These are phyloP conservation scores for Chlorella sp. DNA, from an alignment of 139 green algal genomes.

Conservation along the genomic window DNA sequence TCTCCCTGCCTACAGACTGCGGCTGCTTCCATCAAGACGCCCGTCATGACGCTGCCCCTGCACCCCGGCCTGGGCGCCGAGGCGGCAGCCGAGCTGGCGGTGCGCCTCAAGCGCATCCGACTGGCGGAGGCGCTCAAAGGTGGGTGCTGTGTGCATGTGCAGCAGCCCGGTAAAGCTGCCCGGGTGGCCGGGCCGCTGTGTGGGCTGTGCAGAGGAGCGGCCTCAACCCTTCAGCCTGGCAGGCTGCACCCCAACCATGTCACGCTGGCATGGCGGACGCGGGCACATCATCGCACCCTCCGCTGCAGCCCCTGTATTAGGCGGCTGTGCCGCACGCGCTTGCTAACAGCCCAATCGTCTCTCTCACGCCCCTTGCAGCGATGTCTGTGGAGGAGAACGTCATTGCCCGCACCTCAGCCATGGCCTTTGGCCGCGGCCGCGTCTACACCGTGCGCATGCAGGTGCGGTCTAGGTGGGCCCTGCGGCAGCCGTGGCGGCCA, in stretches of 20 bases:
- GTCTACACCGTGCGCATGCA: slow-evolving; percentile 65
- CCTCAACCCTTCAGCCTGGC: too few relatives aligned
- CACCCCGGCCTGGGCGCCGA: slow-evolving; percentile 10
- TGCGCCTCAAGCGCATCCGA: slow-evolving; percentile 81
- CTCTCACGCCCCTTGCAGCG: slow-evolving; percentile 49
- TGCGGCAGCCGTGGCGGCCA: too few relatives aligned
- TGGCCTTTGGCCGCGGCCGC: slow-evolving; percentile 37
- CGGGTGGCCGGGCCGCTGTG: too few relatives aligned
- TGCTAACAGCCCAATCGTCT: too few relatives aligned
- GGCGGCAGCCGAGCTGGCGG: slow-evolving; percentile 62
- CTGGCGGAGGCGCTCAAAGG: slow-evolving; percentile 80
- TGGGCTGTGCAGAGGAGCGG: too few relatives aligned
- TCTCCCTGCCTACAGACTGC: slow-evolving; percentile 64
- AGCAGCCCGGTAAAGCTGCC: too few relatives aligned
- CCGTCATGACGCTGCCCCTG: slow-evolving; percentile 94
- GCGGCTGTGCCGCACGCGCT: too few relatives aligned
- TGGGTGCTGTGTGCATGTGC: too few relatives aligned
- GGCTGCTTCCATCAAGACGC: slow-evolving; percentile 85
- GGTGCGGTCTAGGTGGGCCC: slow-evolving; percentile 23
- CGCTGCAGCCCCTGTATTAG: too few relatives aligned
- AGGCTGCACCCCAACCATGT: too few relatives aligned
- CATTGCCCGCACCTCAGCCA: slow-evolving; percentile 30
- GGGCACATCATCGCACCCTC: too few relatives aligned
- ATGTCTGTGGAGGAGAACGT: slow-evolving; percentile 72
- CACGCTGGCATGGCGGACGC: too few relatives aligned